Base-by-base conservation (phyloP, 1,139 yeast genomes). In the Hyphopichia fennica region DNA sequence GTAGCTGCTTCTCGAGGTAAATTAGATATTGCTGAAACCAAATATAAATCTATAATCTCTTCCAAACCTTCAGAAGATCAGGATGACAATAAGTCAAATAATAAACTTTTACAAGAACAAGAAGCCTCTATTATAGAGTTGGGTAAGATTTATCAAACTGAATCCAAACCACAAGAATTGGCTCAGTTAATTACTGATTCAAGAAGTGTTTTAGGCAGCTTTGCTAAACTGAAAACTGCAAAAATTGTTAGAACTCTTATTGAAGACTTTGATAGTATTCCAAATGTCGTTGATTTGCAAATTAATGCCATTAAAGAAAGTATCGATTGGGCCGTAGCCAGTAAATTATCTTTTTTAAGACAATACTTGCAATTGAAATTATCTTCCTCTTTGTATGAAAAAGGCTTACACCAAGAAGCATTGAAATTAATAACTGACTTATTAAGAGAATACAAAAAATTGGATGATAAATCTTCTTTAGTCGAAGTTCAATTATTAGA, bases 401-500 rank as follows among this genome's bases (percentile, higher is more conserved):
- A 84, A 59, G 79, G 79, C 39, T 71, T 74, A 30, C 87, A 81
- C 63, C 81, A 81, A 50, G 88, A 83, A 37, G 86, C 97, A 3
- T 70, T 95, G 45, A 72, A 75, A 41, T 78, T 91, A 49, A 86
- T 90, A 51, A 82, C 82, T 49, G 77, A 77, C 16, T 75, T 95
- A 55, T 74, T 93, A 54, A 75, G 77, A 49, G 98, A 93, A 63
- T 88, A 91, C 63, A 93, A 93, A 69, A 87, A 89, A 60, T 75
- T 95, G 54, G 99, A 95, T 63, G 99, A 95, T 65, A 95, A 95
- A 66, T 84, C 93, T 41, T 88, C 96, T 30, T 78, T 95, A 45
- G 96, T 95, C 10, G 99, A 95, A 60, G 97, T 95, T 33, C 98
- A 93, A 67, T 73, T 95, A 53, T 79, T 93, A 53, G 99, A 95